These are phyloP conservation scores for Neofusicoccum sp. DNA, from an alignment of 2,329 filamentous ascomycete species.

Conservation along the genomic window DNA sequence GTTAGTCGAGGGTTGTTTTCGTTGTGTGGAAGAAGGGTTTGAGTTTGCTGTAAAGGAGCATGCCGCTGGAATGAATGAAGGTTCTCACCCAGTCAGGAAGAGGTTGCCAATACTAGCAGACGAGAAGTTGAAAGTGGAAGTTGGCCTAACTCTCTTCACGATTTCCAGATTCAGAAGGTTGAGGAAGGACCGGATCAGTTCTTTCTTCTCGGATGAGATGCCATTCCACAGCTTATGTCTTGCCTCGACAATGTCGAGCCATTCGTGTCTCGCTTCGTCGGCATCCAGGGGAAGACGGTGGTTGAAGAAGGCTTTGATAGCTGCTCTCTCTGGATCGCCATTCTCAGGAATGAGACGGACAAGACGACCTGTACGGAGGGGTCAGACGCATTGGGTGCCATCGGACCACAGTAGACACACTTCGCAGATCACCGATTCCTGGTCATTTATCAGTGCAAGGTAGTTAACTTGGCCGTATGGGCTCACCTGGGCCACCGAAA, in stretches of 20 bases:
- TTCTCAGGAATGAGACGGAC: conserved; percentile 81
- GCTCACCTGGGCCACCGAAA: conserved; percentile 82
- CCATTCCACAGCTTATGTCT: conserved; percentile 70
- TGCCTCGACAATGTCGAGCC: conserved; percentile 85
- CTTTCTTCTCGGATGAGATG: conserved; percentile 50
- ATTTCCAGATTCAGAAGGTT: conserved; percentile 52
- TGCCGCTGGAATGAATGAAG: conserved; percentile 57
- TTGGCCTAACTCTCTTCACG: conserved; percentile 47
- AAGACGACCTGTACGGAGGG: conserved; percentile 66
- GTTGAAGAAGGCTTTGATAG: conserved; percentile 83
- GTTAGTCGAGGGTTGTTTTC: too few species aligned
- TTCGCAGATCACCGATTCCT: conserved; percentile 72
- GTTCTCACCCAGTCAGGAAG: conserved; percentile 49
- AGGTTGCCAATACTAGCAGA: conserved; percentile 52
- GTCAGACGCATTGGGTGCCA: conserved; percentile 12
- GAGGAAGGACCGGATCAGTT: conserved; percentile 51
- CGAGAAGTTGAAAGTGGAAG: conserved; percentile 49
- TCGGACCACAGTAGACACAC: conserved; percentile 50
- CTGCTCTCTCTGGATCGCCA: conserved; percentile 55
- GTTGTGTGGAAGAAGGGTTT: conserved; percentile 52
- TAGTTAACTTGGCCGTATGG: conserved; percentile 23
- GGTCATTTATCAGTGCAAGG: conserved; percentile 7
- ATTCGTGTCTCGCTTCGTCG: conserved; percentile 67
- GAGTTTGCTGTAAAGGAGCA: conserved; percentile 35
- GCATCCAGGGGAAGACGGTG: conserved; percentile 69